A percentile compares a stretch with the other conserved stretches of the same genome.
These are phyloP conservation scores for Melocanna baccifera DNA, from an alignment of 176 grass and related monocot genomes.

Conservation along the genomic window DNA sequence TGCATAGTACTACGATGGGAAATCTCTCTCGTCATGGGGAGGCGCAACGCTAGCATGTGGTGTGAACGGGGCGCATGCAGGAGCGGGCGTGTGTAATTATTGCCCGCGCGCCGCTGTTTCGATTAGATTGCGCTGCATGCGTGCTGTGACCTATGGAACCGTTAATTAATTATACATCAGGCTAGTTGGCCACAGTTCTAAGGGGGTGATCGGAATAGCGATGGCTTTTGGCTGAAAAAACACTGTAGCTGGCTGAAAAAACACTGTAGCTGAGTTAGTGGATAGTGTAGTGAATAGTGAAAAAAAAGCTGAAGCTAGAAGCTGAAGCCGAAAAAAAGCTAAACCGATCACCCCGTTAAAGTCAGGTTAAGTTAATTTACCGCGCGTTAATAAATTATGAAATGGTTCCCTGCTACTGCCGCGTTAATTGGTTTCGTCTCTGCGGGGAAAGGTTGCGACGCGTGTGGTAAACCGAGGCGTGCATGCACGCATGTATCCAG, in stretches of 20 bases:
- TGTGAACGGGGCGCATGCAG: not conserved
- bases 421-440: not conserved
- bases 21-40: not conserved
- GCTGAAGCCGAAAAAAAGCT: no score
- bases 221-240: no score
- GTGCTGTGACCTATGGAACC: not conserved
- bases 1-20: not conserved
- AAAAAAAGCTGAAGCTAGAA: no score
- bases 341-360: no score
- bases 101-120: not conserved
- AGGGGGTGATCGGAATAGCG: no score
- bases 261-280: no score
- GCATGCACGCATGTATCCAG: not conserved
- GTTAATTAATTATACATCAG: not conserved
- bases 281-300: no score
- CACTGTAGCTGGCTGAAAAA: no score
- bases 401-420: not conserved
- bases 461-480: not conserved
- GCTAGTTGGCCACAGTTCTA: not conserved
- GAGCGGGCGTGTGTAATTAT: constrained; percentile 8
- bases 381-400: no score
- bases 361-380: not conserved
- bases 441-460: not conserved
- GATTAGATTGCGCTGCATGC: not conserved
- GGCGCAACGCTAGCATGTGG: not conserved